Evolutionary conservation across 2,329 filamentous ascomycete species (phyloP).

Genomic region (Aspergillus aculeatus): DNA sequence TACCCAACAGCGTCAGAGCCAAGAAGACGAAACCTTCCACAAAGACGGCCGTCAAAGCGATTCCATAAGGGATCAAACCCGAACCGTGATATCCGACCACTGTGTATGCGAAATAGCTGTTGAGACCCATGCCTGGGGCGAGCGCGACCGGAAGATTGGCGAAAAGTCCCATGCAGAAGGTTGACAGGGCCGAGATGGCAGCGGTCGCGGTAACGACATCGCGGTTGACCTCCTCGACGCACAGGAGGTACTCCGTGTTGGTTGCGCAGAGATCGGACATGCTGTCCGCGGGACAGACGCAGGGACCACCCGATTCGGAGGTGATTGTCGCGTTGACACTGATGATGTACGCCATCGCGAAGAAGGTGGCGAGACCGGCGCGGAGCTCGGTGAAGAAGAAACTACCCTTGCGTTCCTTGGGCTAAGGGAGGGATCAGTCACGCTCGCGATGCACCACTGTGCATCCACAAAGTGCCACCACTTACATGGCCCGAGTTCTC

Average conservation of each 20-base stretch:
- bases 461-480: conserved; percentile 20
- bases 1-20: conserved; percentile 71
- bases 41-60: conserved; percentile 83
- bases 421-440: conserved; percentile 43
- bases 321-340: conserved; percentile 67
- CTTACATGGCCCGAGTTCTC: conserved; percentile 80
- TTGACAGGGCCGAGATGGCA: conserved; percentile 73
- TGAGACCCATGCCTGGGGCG: conserved; percentile 76
- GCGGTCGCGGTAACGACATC: conserved; percentile 84
- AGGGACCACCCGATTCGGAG: conserved; percentile 70
- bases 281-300: conserved; percentile 62
- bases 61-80: conserved; percentile 69
- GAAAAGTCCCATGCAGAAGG: conserved; percentile 80
- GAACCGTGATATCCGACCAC: conserved; percentile 75
- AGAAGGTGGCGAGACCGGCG: conserved; percentile 76
- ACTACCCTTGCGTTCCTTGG: conserved; percentile 69
- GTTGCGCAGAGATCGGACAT: conserved; percentile 48
- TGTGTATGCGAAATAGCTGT: conserved; percentile 82
- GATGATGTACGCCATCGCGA: conserved; percentile 81
- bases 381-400: conserved; percentile 81
- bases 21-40: conserved; percentile 87
- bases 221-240: conserved; percentile 61
- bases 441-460: neutral
- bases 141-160: conserved; percentile 76
- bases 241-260: conserved; percentile 46